Evolutionary conservation across 306 rosid genomes (phyloP).

Genomic region (Mucuna pruriens): DNA sequence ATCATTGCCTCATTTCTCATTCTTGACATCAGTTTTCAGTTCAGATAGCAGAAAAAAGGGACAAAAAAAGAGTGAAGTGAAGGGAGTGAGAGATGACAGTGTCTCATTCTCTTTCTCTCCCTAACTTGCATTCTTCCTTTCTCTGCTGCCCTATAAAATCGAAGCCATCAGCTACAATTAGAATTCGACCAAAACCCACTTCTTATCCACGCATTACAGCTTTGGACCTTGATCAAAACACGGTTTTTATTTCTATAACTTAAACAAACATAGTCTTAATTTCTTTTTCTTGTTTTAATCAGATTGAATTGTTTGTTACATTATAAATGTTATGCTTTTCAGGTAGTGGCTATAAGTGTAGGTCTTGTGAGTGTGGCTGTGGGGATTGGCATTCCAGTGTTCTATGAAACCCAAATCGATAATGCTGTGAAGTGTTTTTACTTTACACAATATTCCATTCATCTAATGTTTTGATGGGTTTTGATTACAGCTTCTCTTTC

Average conservation of each 20-base stretch:
- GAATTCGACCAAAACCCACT: conserved; percentile 56
- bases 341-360: conserved; percentile 85
- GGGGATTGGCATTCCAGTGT: conserved; percentile 88
- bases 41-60: neutral
- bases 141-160: conserved; percentile 65
- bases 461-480: neutral
- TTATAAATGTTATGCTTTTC: conserved; percentile 6
- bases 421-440: conserved; percentile 67
- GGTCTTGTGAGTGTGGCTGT: conserved; percentile 80
- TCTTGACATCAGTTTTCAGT: conserved; percentile 18
- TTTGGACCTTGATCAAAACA: conserved; percentile 86
- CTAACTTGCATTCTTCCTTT: conserved; percentile 69
- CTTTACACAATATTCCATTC: neutral
- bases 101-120: conserved; percentile 59
- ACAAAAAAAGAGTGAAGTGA: neutral
- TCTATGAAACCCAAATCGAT: conserved; percentile 90
- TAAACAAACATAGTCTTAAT: neutral
- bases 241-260: conserved; percentile 49
- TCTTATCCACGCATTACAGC: conserved; percentile 85
- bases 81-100: conserved; percentile 56
- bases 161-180: conserved; percentile 14
- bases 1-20: conserved; percentile 17
- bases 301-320: neutral
- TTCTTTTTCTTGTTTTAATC: neutral
- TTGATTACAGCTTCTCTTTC: neutral